phyloP scores from a whole-genome alignment of 2,329 filamentous ascomycete genomes.

The Hortaea sp. region DNA sequence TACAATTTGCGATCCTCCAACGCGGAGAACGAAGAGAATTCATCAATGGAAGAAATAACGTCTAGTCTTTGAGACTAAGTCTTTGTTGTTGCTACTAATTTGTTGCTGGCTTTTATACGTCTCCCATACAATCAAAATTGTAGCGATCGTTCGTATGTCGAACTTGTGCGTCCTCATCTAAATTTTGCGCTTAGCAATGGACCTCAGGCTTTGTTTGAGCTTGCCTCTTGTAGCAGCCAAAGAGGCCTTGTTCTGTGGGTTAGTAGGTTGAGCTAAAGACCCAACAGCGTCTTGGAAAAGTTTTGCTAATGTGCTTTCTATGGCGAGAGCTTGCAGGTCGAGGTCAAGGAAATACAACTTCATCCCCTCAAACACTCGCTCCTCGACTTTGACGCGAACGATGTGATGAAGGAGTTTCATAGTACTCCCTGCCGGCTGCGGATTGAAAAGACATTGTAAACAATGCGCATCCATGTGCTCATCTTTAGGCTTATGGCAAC shows the following conservation, averaged over 20 bases:
- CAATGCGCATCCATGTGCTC: neutral
- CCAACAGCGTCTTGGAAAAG: neutral
- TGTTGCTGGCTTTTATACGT: no score
- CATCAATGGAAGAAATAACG: no score
- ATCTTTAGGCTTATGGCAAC: neutral
- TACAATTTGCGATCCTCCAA: no score
- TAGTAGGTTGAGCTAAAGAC: neutral
- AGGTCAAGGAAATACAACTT: constrained; percentile 4
- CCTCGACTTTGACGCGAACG: constrained; percentile 1
- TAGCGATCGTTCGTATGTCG: no score
- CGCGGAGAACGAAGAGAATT: no score
- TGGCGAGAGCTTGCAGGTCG: neutral
- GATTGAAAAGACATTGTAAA: neutral
- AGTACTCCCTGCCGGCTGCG: neutral
- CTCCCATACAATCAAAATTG: no score
- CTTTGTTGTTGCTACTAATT: no score
- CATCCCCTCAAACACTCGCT: neutral
- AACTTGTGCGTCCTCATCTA: no score
- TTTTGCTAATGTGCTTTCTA: neutral
- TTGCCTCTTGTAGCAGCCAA: no score
- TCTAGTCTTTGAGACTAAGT: no score
- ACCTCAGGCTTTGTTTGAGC: no score
- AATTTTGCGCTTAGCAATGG: no score
- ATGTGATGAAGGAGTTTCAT: constrained; percentile 3
- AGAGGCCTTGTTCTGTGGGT: neutral